These are phyloP conservation scores for Hemerocallis citrina DNA, from an alignment of 106 monocot genomes.

Conservation along the genomic window DNA sequence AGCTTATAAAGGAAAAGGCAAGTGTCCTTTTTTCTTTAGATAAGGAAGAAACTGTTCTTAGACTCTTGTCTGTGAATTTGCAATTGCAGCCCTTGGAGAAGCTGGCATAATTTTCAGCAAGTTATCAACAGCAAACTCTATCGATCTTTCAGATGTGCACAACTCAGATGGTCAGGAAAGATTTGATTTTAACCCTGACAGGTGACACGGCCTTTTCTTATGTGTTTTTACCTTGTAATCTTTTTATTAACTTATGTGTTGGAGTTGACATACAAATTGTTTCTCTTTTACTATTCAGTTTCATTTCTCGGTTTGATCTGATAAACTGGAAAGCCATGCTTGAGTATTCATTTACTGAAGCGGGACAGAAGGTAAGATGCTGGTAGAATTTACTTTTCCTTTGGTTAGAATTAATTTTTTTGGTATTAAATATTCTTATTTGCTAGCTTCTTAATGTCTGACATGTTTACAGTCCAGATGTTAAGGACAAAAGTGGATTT, in stretches of 20 bases:
- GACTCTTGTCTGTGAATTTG: no score
- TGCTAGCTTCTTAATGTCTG: slow-evolving; percentile 34
- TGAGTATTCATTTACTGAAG: slow-evolving; percentile 44
- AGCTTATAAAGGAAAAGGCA: no score
- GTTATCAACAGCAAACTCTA: slow-evolving; percentile 23
- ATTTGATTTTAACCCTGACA: slow-evolving; percentile 56
- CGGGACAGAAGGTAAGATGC: slow-evolving; percentile 53
- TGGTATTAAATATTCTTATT: no score
- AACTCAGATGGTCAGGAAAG: slow-evolving; percentile 6
- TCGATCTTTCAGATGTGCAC: slow-evolving; percentile 9
- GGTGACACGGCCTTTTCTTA: slow-evolving; percentile 27
- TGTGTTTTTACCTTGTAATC: neutral
- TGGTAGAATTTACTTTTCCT: slow-evolving; percentile 9
- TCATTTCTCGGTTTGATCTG: slow-evolving; percentile 71
- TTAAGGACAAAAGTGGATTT: slow-evolving; percentile 46
- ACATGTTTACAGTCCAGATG: slow-evolving; percentile 96
- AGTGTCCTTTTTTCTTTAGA: no score
- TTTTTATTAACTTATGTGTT: neutral
- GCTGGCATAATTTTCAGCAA: slow-evolving; percentile 70
- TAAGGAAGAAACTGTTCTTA: no score
- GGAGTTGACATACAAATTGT: neutral
- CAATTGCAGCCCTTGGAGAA: slow-evolving; percentile 68
- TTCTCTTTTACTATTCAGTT: slow-evolving; percentile 31
- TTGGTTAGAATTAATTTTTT: no score
- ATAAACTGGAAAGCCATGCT: slow-evolving; percentile 76